Conservation (phyloP, 345 rosid species). For the Acer yangbiense region DNA sequence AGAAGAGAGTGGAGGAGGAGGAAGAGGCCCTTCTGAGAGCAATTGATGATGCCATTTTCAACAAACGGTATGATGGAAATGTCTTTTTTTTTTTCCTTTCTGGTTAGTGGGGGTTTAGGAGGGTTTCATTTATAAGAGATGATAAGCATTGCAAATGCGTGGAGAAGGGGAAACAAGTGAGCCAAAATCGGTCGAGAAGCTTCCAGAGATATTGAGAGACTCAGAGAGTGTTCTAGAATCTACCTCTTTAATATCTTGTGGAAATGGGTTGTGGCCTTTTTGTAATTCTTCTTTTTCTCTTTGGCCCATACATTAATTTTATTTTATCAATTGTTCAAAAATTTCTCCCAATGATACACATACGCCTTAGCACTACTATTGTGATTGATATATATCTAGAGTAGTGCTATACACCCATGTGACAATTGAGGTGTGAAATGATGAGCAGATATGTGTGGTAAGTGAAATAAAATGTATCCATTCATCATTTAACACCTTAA, state of each 20-base stretch:
- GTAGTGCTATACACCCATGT: too few species aligned
- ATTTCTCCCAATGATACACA: too few species aligned
- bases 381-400: too few species aligned
- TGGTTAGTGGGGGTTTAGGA: neutral
- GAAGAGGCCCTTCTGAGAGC: conserved; percentile 37
- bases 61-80: too few species aligned
- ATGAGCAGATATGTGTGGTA: too few species aligned
- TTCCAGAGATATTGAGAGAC: conserved; percentile 4
- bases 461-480: too few species aligned
- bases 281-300: neutral
- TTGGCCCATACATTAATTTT: too few species aligned
- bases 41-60: conserved; percentile 41
- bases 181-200: conserved; percentile 19
- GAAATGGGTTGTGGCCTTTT: neutral
- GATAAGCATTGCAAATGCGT: conserved; percentile 3
- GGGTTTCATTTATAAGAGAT: neutral
- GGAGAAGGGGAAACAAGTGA: conserved; percentile 20
- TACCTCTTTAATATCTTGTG: too few species aligned
- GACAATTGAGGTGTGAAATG: too few species aligned
- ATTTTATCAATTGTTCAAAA: too few species aligned
- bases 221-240: neutral
- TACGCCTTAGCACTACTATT: too few species aligned
- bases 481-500: too few species aligned
- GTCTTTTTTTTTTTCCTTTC: neutral
- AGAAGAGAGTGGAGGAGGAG: conserved; percentile 18